Conservation (phyloP, 2,329 filamentous ascomycete genomes). For the Xylariaceae sp. region DNA sequence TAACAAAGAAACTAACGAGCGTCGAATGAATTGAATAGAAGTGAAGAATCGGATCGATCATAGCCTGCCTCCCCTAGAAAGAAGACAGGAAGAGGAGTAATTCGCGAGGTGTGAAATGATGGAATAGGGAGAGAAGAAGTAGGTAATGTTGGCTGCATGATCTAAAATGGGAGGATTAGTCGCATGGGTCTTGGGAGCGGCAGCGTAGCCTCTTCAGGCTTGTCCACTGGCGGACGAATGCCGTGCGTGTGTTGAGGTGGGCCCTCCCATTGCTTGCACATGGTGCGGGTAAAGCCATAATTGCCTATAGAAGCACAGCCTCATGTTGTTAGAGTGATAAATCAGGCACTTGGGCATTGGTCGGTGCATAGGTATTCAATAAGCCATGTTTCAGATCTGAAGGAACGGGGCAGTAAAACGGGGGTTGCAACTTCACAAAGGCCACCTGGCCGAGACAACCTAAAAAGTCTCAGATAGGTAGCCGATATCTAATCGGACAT, state of each 20-base stretch:
- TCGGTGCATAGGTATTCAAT: not conserved
- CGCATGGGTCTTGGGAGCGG: not conserved
- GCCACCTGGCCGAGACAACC: conserved; percentile 19
- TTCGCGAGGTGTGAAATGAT: conserved; percentile 19
- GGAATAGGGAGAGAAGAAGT: conserved; percentile 15
- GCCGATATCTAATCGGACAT: too few species aligned
- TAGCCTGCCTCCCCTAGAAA: conserved; percentile 10
- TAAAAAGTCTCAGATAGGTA: too few species aligned
- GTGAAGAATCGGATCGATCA: conserved; percentile 9
- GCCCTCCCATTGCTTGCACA: not conserved
- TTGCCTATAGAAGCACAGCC: not conserved
- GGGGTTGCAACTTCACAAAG: conserved; percentile 2
- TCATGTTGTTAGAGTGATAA: conserved; percentile 4
- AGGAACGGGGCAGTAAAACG: too few species aligned
- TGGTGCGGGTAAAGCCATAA: not conserved
- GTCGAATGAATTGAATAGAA: conserved; percentile 17
- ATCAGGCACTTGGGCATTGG: not conserved
- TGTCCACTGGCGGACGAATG: too few species aligned
- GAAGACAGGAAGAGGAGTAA: conserved; percentile 1
- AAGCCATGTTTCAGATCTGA: too few species aligned
- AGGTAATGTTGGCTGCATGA: not conserved
- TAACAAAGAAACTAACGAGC: conserved; percentile 11
- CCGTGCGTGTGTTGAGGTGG: not conserved
- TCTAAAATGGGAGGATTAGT: not conserved
- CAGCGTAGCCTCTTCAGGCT: not conserved